Evolutionary conservation across 2,329 filamentous ascomycete genomes (phyloP), one percentile per base, ranked within the genome.

Genomic region (Calonectria fujianensis): DNA sequence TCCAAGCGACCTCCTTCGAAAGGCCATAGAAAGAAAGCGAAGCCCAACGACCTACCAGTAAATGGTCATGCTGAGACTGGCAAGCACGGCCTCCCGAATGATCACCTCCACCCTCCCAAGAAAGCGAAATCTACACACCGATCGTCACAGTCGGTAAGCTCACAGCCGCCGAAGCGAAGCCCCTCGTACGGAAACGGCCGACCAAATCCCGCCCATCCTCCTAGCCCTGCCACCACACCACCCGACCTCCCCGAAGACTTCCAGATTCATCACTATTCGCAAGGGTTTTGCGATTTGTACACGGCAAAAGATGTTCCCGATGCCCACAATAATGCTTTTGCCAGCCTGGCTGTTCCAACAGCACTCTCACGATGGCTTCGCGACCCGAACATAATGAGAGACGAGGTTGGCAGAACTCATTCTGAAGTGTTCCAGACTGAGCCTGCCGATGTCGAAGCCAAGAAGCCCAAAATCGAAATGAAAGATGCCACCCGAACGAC

Each of bases 21-120:
- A 84, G 94, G 90, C 83, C 94, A 96, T 82, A 98, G 96, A 88
- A 98, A 97, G 88, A 98, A 96, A 85, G 85, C 90, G 48, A 97
- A 96, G 83, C 94, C 96, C 13, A 86, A 85, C 35, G 92, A 93
- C 54, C 84, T 93, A 39, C 91, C 92, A 80, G 86, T 92, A 66
- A 96, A 96, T 82, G 94, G 94, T 66, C 92, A 91, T 66, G 87
- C 88, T 52, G 93, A 94, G 68, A 89, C 80, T 61, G 80, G 85
- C 61, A 91, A 89, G 80, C 85, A 89, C 69, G 76, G 81, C 24
- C 87, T 85, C 74, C 88, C 88, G 14, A 83, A 86, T 72, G 86
- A 89, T 48, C 84, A 86, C 54, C 83, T 84, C 9, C 92, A 92
- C 54, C 91, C 94, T 2, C 84, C 92, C 50, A 98, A 98, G 85